These are phyloP conservation scores for Arachis stenosperma DNA, from an alignment of 306 rosid species.

Conservation along the genomic window DNA sequence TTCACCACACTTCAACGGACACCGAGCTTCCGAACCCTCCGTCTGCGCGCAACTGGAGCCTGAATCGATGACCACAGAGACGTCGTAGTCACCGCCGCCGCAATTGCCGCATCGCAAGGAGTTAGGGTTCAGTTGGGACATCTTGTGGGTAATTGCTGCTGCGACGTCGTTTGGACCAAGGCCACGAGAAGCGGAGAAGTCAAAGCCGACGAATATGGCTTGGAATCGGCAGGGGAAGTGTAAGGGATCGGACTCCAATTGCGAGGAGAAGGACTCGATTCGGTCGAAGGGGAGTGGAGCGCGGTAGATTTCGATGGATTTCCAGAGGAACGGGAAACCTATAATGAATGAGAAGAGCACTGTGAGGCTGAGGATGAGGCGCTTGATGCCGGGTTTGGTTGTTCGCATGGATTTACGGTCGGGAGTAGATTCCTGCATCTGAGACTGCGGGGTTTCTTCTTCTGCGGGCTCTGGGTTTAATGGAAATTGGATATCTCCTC, in stretches of 20 bases:
- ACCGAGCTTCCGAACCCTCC: constrained; percentile 13
- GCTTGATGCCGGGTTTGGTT: constrained; percentile 84
- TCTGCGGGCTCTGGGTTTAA: constrained; percentile 31
- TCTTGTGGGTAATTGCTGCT: constrained; percentile 45
- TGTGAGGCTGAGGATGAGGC: constrained; percentile 63
- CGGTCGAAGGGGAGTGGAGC: constrained; percentile 81
- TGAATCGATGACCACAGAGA: constrained; percentile 54
- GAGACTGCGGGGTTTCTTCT: constrained; percentile 27
- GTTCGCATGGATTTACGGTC: constrained; percentile 70
- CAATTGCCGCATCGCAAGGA: constrained; percentile 65
- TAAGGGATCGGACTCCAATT: constrained; percentile 60
- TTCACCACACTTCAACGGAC: constrained; percentile 36
- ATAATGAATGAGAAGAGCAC: constrained; percentile 80
- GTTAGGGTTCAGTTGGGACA: constrained; percentile 49
- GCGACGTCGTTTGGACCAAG: constrained; percentile 32
- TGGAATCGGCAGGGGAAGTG: constrained; percentile 76
- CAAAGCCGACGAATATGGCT: constrained; percentile 71
- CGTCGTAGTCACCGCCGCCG: constrained; percentile 40
- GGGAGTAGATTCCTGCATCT: constrained; percentile 9
- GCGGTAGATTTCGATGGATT: constrained; percentile 88
- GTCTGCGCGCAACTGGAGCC: constrained; percentile 20
- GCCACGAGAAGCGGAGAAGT: constrained; percentile 35
- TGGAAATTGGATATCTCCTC: constrained; percentile 61
- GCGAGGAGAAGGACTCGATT: constrained; percentile 68
- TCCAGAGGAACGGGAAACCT: constrained; percentile 80